Conservation (phyloP, 352 stramenopile genomes). For the Poterioochromonas sp. region DNA sequence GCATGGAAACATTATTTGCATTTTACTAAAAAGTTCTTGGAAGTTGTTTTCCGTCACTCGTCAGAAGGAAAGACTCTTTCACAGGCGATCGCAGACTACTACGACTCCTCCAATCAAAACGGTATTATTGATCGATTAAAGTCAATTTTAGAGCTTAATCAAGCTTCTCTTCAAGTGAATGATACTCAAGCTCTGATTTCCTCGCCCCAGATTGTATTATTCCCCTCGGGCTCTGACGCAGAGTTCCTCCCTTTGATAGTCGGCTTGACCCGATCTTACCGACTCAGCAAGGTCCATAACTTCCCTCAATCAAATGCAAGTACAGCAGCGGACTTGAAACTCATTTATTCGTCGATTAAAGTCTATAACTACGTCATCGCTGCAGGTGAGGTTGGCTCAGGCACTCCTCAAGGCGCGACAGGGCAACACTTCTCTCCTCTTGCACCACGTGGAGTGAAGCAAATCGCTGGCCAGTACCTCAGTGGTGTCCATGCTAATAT, state of each 20-base stretch:
- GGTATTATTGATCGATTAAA: slow-evolving; percentile 48
- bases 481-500: neutral
- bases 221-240: slow-evolving; percentile 66
- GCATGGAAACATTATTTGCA: slow-evolving; percentile 61
- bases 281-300: too few species aligned
- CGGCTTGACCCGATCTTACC: slow-evolving; percentile 57
- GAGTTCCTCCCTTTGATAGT: slow-evolving; percentile 65
- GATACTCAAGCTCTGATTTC: too few species aligned
- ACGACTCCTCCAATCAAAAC: slow-evolving; percentile 50
- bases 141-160: slow-evolving; percentile 39
- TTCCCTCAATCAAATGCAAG: neutral
- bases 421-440: slow-evolving; percentile 68
- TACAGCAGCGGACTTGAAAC: neutral
- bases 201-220: slow-evolving; percentile 43
- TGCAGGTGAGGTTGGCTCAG: slow-evolving; percentile 66
- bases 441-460: slow-evolving; percentile 62
- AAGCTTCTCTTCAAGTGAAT: slow-evolving; percentile 53
- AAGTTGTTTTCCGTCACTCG: slow-evolving; percentile 61
- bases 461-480: slow-evolving; percentile 45
- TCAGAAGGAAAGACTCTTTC: slow-evolving; percentile 31
- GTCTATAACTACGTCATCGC: slow-evolving; percentile 69
- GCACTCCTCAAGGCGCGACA: slow-evolving; percentile 59
- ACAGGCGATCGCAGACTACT: slow-evolving; percentile 73
- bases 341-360: slow-evolving; percentile 40
- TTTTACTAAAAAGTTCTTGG: slow-evolving; percentile 62